These are phyloP conservation scores for Malus fusca DNA, from an alignment of 306 rosid genomes.

Conservation along the genomic window DNA sequence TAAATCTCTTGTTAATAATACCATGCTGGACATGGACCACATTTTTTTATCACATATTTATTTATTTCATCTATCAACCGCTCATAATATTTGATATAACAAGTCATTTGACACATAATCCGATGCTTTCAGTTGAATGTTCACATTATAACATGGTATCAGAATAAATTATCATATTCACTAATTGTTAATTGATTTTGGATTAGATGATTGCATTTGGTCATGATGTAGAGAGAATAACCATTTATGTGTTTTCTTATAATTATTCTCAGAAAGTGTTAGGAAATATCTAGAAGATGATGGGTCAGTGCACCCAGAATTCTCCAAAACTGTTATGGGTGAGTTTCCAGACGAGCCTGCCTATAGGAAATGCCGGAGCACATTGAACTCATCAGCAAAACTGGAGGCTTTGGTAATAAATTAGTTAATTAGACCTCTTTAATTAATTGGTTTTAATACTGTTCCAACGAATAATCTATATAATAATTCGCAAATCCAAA, in stretches of 20 bases:
- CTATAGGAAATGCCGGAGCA: conserved; percentile 47
- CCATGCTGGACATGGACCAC: neutral
- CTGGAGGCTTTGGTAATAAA: conserved; percentile 44
- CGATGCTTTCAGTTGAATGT: neutral
- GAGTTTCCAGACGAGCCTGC: conserved; percentile 60
- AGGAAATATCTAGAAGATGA: conserved; percentile 53
- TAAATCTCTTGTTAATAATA: neutral
- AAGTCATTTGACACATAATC: neutral
- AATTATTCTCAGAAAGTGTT: conserved; percentile 43
- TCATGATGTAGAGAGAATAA: neutral
- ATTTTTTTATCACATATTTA: neutral
- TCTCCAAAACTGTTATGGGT: conserved; percentile 39
- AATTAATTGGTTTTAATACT: neutral
- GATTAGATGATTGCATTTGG: neutral
- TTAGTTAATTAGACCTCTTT: neutral
- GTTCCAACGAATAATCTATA: too few species aligned
- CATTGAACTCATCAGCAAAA: conserved; percentile 55
- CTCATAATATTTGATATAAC: neutral
- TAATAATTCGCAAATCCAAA: too few species aligned
- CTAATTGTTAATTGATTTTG: neutral
- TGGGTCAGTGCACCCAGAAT: conserved; percentile 31
- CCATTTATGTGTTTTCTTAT: neutral
- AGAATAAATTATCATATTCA: neutral
- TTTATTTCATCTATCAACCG: neutral
- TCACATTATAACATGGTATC: neutral